Evolutionary conservation across 1,139 yeast genomes (phyloP), one percentile per base, ranked within the genome.

Genomic region (Saccharomyces hybrid): DNA sequence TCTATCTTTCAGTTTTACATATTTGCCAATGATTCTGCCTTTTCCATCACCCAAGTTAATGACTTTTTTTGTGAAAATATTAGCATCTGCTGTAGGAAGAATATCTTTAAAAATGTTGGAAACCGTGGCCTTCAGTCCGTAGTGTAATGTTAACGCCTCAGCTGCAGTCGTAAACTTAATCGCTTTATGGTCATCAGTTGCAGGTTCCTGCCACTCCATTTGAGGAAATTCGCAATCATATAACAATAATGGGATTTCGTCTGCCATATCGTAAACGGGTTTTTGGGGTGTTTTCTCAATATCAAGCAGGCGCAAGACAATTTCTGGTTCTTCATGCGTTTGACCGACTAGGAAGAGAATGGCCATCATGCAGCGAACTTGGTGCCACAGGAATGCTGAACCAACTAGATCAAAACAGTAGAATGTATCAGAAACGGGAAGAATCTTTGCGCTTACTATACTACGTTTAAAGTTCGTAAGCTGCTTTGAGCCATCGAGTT

Each of bases 371-470:
- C 96, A 90, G 52, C 99, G 79, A 25, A 95, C 99, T 70, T 95
- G 99, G 68, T 95, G 98, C 99, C 99, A 95, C 56, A 95, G 73
- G 63, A 95, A 95, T 6, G 99, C 99, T 2, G 88, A 76, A 0
- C 99, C 99, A 60, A 81, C 78, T 53, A 93, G 74, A 67, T 90
- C 91, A 68, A 93, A 84, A 56, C 84, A 86, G 64, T 78, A 87
- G 55, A 77, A 75, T 46, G 77, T 79, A 28, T 63, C 68, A 25
- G 69, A 63, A 5, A 80, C 62, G 5, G 72, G 75, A 8, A 75
- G 58, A 13, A 88, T 83, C n/a, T 77, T 70, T 0, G 91, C 76
- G 50, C 75, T 70, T 47, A 75, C 63, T 20, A 91, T 81, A 11
- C 74, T 76, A 64, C 98, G 76, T 30, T 66, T 71, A 69, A 80